Conservation (phyloP, 805 yeast species). For the Sungouiozyma intestinalis region DNA sequence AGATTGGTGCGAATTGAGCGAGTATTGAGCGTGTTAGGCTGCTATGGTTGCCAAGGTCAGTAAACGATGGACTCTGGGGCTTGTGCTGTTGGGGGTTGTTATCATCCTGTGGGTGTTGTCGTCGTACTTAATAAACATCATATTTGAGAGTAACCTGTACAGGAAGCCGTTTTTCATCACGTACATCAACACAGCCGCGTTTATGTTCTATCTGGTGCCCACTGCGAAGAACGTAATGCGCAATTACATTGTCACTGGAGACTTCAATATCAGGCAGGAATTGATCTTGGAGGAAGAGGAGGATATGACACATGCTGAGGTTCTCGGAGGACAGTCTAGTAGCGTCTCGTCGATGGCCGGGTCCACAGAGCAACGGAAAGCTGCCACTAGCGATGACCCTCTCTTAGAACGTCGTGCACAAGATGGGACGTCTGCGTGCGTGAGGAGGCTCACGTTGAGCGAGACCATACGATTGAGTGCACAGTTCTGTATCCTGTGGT, state of each 20-base stretch:
- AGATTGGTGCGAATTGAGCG: too few species aligned
- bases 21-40: too few species aligned
- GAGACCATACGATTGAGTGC: slow-evolving; percentile 70
- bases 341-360: background rate
- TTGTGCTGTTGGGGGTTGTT: slow-evolving; percentile 61
- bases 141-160: slow-evolving; percentile 60
- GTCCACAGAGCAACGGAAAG: background rate
- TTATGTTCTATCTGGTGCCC: slow-evolving; percentile 67
- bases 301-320: background rate
- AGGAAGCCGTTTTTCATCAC: slow-evolving; percentile 89
- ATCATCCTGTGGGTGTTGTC: slow-evolving; percentile 86
- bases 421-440: slow-evolving; percentile 2
- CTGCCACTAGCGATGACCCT: slow-evolving; percentile 10
- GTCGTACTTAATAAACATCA: slow-evolving; percentile 70
- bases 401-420: slow-evolving; percentile 7
- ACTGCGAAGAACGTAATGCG: slow-evolving; percentile 27
- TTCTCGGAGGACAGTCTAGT: too few species aligned
- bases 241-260: slow-evolving; percentile 24
- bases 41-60: slow-evolving; percentile 9
- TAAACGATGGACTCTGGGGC: slow-evolving; percentile 62
- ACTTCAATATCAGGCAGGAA: slow-evolving; percentile 19
- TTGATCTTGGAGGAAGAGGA: slow-evolving; percentile 25
- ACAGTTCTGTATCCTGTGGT: slow-evolving; percentile 85
- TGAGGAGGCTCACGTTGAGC: slow-evolving; percentile 24
- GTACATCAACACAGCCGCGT: slow-evolving; percentile 80